Evolutionary conservation across 176 grass and related monocot species (phyloP), one percentile per base, ranked within the genome.

Genomic region (Hordeum marinum): DNA sequence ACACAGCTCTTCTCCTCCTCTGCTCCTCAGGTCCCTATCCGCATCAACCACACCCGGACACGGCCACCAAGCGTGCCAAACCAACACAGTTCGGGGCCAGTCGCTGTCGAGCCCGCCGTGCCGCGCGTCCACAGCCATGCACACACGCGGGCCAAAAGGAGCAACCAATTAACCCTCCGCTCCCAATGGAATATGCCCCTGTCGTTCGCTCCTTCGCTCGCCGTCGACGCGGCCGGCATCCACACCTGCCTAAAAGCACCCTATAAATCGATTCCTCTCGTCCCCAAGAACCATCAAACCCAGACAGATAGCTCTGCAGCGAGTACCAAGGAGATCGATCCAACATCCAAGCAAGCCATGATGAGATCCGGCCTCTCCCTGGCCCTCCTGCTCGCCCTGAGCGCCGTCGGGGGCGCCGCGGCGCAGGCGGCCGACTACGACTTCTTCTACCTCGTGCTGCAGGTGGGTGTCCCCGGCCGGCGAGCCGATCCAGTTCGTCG

Each of bases 381-480:
- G 14, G 15, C 65, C 9, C 17, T 87, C 26, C 79, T 95, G 17
- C 40, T 91, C 54, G 37, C 77, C 48, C 45, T 91, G 18, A 57
- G 54, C 11, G 79, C 59, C 26, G 65, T 24, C 66, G 82, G 80
- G 15, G 75, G 63, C 78, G 69, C 64, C 5, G 68, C 37, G 68
- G 69, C 89, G n/a, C 82, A 88, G 87, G 87, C 20, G 54, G 54
- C 54, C 7, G 54, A 87, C 87, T 97, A 90, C 85, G 94, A 94
- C 52, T 97, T 97, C 90, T 94, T 97, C 85, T 97, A 90, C 85
- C 91, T 94, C 54, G 92, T 97, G 57, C 83, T 89, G 31, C 91
- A 94, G 79, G 91, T 88, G 52, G 37, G 54, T 58, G 10, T 57
- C 12, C 21, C 40, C 11, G 18, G 0, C 48, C 48, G 48, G 48